A percentile compares a stretch with the other conserved stretches of the same genome.
Conservation (phyloP, 805 yeast species). For the Zygosaccharomyces gambellarensis region DNA sequence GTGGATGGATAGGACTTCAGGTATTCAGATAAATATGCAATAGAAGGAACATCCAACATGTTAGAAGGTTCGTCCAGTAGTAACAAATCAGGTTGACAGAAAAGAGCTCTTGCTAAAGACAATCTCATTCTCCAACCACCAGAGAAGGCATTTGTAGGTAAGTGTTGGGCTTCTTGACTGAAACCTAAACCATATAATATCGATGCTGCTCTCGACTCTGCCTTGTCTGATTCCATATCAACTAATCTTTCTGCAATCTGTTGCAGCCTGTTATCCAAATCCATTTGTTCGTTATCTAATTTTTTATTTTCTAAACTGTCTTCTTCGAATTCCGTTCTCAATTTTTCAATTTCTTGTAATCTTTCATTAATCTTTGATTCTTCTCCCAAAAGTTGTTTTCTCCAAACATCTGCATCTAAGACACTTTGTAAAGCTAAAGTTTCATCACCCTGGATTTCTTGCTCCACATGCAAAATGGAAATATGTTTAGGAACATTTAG, state of each 20-base stretch:
- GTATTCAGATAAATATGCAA: slow-evolving; percentile 87
- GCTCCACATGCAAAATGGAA: slow-evolving; percentile 94
- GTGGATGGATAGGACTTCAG: slow-evolving; percentile 88
- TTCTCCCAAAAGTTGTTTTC: slow-evolving; percentile 79
- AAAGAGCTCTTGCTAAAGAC: slow-evolving; percentile 94
- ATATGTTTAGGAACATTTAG: slow-evolving; percentile 91
- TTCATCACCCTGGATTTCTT: slow-evolving; percentile 93
- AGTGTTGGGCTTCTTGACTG: slow-evolving; percentile 75
- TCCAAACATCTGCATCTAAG: slow-evolving; percentile 99
- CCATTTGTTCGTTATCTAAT: slow-evolving; percentile 86
- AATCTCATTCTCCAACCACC: slow-evolving; percentile 99
- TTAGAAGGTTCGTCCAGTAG: slow-evolving; percentile 97
- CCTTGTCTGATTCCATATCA: slow-evolving; percentile 96
- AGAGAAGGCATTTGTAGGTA: slow-evolving; percentile 85
- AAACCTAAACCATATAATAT: slow-evolving; percentile 92
- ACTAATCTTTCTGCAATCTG: slow-evolving; percentile 76
- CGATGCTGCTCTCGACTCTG: slow-evolving; percentile 94
- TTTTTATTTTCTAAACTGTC: slow-evolving; percentile 68
- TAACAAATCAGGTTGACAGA: slow-evolving; percentile 92
- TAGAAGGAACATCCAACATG: slow-evolving; percentile 99
- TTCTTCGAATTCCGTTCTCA: slow-evolving; percentile 69
- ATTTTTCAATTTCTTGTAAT: slow-evolving; percentile 64
- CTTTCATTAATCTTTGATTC: slow-evolving; percentile 70
- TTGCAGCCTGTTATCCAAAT: slow-evolving; percentile 69
- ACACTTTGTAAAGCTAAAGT: slow-evolving; percentile 88